Percentiles rank a stretch among this genome's conserved stretches.
phyloP scores from a whole-genome alignment of 306 rosid species.

The Macrotyloma uniflorum region DNA sequence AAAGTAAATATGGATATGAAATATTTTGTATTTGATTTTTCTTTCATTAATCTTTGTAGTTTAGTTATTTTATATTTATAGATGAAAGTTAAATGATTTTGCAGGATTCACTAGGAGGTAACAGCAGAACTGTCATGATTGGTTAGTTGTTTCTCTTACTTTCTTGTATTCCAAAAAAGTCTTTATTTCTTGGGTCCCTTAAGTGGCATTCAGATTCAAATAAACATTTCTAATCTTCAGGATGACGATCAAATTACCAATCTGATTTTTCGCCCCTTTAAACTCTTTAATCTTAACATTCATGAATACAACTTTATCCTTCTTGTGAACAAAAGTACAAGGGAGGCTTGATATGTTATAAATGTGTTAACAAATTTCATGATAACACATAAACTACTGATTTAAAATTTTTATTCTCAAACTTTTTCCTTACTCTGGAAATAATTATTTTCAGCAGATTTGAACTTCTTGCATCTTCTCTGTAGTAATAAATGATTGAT shows the following conservation, averaged over 20 bases:
- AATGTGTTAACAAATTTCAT: constrained; percentile 13
- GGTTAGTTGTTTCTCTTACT: constrained; percentile 53
- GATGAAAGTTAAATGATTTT: constrained; percentile 46
- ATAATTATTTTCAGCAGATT: constrained; percentile 22
- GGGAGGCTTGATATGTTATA: constrained; percentile 33
- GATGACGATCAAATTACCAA: constrained; percentile 18
- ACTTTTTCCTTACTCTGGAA: constrained; percentile 8
- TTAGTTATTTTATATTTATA: constrained; percentile 5
- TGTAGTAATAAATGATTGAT: constrained; percentile 28
- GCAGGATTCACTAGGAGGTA: constrained; percentile 99
- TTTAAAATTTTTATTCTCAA: constrained; percentile 21
- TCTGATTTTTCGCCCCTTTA: neutral
- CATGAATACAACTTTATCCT: constrained; percentile 1
- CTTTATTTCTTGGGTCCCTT: neutral
- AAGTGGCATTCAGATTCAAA: neutral
- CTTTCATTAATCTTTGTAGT: constrained; percentile 5
- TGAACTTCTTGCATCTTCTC: constrained; percentile 26
- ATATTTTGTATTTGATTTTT: constrained; percentile 4
- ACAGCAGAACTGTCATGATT: constrained; percentile 99
- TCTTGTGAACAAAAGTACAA: constrained; percentile 1
- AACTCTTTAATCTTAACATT: neutral
- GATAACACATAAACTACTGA: neutral
- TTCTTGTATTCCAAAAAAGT: neutral
- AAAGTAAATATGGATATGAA: constrained; percentile 12
- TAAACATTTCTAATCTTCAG: constrained; percentile 17